These are phyloP conservation scores for Trichosanthes truncata DNA, from an alignment of 306 rosid genomes.

Conservation along the genomic window DNA sequence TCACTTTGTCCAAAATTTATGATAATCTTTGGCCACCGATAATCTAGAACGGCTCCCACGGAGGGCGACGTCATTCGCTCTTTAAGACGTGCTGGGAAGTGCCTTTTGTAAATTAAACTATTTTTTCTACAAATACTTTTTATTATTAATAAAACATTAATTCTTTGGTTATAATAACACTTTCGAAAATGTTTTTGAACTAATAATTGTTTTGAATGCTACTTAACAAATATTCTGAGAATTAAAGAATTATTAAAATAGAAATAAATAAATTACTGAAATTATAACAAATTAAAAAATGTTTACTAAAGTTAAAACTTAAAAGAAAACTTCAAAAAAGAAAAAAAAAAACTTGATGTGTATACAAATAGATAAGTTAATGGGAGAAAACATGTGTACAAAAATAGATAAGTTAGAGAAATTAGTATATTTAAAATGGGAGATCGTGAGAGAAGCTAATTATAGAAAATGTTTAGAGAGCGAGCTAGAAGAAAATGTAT, in stretches of 20 bases:
- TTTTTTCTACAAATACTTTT: background rate
- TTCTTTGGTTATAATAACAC: background rate
- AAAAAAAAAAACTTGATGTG: too few relatives aligned
- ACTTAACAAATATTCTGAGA: background rate
- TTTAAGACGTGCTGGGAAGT: background rate
- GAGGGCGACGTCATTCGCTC: background rate
- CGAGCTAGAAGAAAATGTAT: background rate
- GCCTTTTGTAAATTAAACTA: background rate
- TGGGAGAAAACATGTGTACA: too few relatives aligned
- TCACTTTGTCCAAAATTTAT: background rate
- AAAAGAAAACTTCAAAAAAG: background rate
- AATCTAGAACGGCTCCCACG: background rate
- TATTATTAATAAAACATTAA: background rate
- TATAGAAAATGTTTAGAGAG: background rate
- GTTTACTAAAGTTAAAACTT: background rate
- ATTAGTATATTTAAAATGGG: too few relatives aligned
- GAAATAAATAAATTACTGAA: background rate
- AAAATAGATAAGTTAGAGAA: too few relatives aligned
- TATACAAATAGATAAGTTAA: too few relatives aligned
- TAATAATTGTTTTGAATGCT: background rate
- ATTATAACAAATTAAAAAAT: background rate
- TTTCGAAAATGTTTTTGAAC: background rate
- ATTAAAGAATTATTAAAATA: background rate
- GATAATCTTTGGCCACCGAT: background rate
- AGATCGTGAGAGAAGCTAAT: background rate